Conservation (phyloP, 208 protist species). For the Naegleria fowleri region DNA sequence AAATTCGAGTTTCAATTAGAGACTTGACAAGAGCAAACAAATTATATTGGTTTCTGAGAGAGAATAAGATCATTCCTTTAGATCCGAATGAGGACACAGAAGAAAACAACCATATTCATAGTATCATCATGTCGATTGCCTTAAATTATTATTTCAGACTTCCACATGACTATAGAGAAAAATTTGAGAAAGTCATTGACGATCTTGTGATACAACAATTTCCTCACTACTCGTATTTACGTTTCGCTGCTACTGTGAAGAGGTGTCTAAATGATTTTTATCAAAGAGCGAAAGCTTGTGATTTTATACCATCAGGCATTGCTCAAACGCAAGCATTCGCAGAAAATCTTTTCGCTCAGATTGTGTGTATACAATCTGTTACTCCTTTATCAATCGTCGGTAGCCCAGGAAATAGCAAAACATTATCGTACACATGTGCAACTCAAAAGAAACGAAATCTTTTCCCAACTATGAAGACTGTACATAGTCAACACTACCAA, state of each 20-base stretch:
- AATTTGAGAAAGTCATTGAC: background rate
- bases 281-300: background rate
- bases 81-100: background rate
- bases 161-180: background rate
- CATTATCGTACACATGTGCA: slow-evolving; percentile 41
- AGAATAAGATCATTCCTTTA: background rate
- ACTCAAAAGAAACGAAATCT: slow-evolving; percentile 36
- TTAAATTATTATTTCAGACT: slow-evolving; percentile 40
- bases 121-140: slow-evolving; percentile 26
- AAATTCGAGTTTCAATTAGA: slow-evolving; percentile 43
- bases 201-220: background rate
- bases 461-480: background rate
- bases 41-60: slow-evolving; percentile 48
- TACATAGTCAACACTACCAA: slow-evolving; percentile 37
- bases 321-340: slow-evolving; percentile 44
- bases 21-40: slow-evolving; percentile 41
- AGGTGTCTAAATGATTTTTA: background rate
- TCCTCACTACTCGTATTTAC: background rate
- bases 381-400: slow-evolving; percentile 31
- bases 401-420: slow-evolving; percentile 37
- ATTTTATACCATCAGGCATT: slow-evolving; percentile 32
- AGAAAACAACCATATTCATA: background rate
- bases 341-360: slow-evolving; percentile 46
- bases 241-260: too few relatives aligned
- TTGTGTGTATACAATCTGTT: slow-evolving; percentile 39